A percentile compares a stretch with the other conserved stretches of the same genome.
These are phyloP conservation scores for Cladosporium sphaerospermum DNA, from an alignment of 2,329 filamentous ascomycete genomes.

Conservation along the genomic window DNA sequence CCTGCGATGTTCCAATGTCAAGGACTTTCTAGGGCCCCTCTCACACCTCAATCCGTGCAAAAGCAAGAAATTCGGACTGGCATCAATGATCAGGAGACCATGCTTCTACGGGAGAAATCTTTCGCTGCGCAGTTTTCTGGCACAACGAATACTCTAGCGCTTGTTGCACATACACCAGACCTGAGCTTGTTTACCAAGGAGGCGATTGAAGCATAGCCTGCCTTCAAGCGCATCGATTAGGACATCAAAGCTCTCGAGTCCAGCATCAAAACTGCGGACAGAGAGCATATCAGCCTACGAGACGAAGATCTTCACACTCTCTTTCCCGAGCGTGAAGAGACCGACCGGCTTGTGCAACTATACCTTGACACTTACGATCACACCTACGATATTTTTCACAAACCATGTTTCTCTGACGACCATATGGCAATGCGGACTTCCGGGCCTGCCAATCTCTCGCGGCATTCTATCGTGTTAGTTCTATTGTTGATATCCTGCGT, in stretches of 20 bases:
- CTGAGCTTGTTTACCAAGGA: conserved; percentile 25
- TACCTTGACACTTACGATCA: conserved; percentile 50
- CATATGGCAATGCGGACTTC: conserved; percentile 43
- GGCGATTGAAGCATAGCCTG: conserved; percentile 31
- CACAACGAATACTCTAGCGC: conserved; percentile 33
- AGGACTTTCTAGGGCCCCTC: conserved; percentile 7
- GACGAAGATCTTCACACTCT: conserved; percentile 32
- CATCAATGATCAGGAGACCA: conserved; percentile 30
- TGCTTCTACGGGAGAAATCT: conserved; percentile 37
- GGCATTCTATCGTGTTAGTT: conserved; percentile 36
- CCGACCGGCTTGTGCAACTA: conserved; percentile 38
- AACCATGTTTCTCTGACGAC: conserved; percentile 46
- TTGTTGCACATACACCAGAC: conserved; percentile 25
- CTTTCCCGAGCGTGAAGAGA: conserved; percentile 31
- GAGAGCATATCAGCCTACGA: conserved; percentile 16
- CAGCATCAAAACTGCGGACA: conserved; percentile 19
- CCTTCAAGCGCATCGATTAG: conserved; percentile 21
- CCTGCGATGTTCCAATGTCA: not conserved
- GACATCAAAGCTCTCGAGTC: conserved; percentile 23
- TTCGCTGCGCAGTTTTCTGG: conserved; percentile 44
- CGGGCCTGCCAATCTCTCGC: conserved; percentile 23
- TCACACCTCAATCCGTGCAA: conserved; percentile 22
- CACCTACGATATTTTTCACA: conserved; percentile 48
- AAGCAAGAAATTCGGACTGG: conserved; percentile 14
- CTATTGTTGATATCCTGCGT: conserved; percentile 36